These are phyloP conservation scores for Panicum hallii DNA, from an alignment of 202 grass and related monocot genomes.

Conservation along the genomic window DNA sequence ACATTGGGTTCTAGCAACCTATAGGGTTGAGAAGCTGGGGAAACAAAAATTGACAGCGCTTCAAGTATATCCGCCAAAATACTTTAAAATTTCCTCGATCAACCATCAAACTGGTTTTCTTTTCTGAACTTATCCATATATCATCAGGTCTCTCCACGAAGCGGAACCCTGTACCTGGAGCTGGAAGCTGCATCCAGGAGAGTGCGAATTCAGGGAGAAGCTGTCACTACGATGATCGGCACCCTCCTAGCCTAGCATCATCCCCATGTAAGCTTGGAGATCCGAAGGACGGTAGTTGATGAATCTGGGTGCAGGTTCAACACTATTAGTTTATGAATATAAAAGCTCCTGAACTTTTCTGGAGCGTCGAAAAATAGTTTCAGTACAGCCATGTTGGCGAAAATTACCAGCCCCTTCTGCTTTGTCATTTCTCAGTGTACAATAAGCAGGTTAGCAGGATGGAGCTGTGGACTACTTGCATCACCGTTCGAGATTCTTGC, in stretches of 20 bases:
- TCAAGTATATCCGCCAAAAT: constrained; percentile 39
- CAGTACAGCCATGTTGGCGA: not conserved
- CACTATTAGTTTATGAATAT: too few relatives aligned
- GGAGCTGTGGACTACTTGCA: too few relatives aligned
- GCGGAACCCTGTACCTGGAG: constrained; percentile 65
- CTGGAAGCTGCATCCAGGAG: constrained; percentile 45
- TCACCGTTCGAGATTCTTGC: too few relatives aligned
- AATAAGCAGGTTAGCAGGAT: too few relatives aligned
- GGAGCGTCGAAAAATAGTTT: too few relatives aligned
- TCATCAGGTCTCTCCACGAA: constrained; percentile 75
- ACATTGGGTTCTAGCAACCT: constrained; percentile 73
- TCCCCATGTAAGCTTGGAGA: too few relatives aligned
- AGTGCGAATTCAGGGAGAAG: constrained; percentile 71
- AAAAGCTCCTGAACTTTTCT: too few relatives aligned
- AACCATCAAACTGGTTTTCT: not conserved
- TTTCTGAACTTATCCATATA: not conserved
- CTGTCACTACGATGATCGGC: constrained; percentile 68
- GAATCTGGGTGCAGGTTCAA: too few relatives aligned
- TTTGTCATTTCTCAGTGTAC: not conserved
- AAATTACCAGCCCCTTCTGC: not conserved
- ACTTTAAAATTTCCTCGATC: not conserved
- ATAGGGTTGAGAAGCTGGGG: constrained; percentile 71
- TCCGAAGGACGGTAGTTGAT: too few relatives aligned
- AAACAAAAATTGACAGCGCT: constrained; percentile 65
- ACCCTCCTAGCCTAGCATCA: constrained; percentile 48